Percentiles rank a stretch among this genome's conserved stretches.
phyloP scores from a whole-genome alignment of 495 filamentous ascomycete genomes.

The Viridothelium virens region DNA sequence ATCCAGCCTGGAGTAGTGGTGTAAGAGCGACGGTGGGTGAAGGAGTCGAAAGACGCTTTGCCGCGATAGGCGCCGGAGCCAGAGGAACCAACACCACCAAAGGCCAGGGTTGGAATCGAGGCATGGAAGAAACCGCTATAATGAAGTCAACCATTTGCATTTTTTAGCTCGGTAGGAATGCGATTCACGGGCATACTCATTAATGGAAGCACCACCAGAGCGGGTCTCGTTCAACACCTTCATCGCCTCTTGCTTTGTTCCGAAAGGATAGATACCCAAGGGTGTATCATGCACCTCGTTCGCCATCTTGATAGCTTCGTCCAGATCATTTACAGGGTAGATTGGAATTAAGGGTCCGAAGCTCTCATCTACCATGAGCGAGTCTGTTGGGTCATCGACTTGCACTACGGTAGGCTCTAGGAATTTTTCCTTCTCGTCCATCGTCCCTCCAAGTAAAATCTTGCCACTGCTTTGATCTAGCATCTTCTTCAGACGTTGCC shows the following conservation, averaged over 20 bases:
- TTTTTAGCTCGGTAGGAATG: not conserved
- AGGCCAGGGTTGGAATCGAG: conserved; percentile 64
- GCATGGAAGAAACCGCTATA: conserved; percentile 61
- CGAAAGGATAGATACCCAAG: conserved; percentile 76
- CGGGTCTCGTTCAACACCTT: conserved; percentile 40
- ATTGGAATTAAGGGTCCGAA: conserved; percentile 87
- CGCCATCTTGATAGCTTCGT: conserved; percentile 72
- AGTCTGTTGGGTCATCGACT: conserved; percentile 66
- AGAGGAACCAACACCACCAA: conserved; percentile 84
- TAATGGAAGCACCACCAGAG: conserved; percentile 34
- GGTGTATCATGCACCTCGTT: conserved; percentile 72
- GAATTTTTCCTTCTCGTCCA: conserved; percentile 69
- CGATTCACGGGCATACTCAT: conserved; percentile 21
- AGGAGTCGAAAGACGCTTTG: conserved; percentile 73
- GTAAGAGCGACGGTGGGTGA: conserved; percentile 67
- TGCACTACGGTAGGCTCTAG: conserved; percentile 81
- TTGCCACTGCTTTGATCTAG: conserved; percentile 72
- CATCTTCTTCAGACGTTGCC: conserved; percentile 79
- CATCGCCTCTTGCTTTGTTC: conserved; percentile 62
- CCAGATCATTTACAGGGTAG: conserved; percentile 62
- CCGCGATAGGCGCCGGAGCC: conserved; percentile 82
- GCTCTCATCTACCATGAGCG: conserved; percentile 69
- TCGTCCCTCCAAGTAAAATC: conserved; percentile 75
- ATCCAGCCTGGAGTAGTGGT: conserved; percentile 74
- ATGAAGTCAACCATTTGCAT: not conserved